These are phyloP conservation scores for Didymella exigua DNA, from an alignment of 2,329 filamentous ascomycete genomes.

Conservation along the genomic window DNA sequence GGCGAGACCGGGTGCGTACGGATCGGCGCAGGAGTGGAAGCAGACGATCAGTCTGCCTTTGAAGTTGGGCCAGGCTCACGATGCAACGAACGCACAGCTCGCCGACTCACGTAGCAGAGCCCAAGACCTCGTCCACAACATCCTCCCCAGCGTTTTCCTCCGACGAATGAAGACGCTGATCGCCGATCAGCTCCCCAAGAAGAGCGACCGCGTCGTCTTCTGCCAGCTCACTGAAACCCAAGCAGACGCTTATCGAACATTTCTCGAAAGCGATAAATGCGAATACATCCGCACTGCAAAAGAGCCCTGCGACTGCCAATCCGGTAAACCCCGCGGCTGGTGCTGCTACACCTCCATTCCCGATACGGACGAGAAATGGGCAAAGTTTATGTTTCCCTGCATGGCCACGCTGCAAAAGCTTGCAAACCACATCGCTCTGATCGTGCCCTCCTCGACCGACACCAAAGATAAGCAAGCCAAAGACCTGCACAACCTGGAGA, in stretches of 20 bases:
- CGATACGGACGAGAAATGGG: conserved; percentile 66
- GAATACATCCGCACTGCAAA: conserved; percentile 70
- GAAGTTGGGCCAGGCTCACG: conserved; percentile 87
- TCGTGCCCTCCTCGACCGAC: conserved; percentile 74
- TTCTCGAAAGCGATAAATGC: conserved; percentile 75
- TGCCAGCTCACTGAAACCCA: conserved; percentile 87
- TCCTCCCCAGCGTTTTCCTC: conserved; percentile 88
- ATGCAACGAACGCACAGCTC: conserved; percentile 82
- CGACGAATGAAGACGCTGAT: conserved; percentile 93
- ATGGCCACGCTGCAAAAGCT: conserved; percentile 85
- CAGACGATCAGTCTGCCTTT: conserved; percentile 77
- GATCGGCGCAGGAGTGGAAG: conserved; percentile 76
- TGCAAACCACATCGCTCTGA: conserved; percentile 87
- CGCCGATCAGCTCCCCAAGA: conserved; percentile 89
- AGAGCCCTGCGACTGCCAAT: conserved; percentile 72
- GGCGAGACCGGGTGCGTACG: conserved; percentile 82
- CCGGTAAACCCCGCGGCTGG: conserved; percentile 74
- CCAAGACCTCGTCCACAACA: conserved; percentile 80
- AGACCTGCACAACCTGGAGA: conserved; percentile 74
- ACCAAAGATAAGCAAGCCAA: conserved; percentile 74
- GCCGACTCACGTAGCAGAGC: conserved; percentile 81
- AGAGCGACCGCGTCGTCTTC: conserved; percentile 92
- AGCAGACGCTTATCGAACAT: conserved; percentile 79
- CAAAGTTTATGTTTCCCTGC: conserved; percentile 80
- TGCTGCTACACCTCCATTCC: conserved; percentile 72